Evolutionary conservation across 495 filamentous ascomycete genomes (phyloP), one percentile per base, ranked within the genome.

Genomic region (Podospora pseudoanserina): DNA sequence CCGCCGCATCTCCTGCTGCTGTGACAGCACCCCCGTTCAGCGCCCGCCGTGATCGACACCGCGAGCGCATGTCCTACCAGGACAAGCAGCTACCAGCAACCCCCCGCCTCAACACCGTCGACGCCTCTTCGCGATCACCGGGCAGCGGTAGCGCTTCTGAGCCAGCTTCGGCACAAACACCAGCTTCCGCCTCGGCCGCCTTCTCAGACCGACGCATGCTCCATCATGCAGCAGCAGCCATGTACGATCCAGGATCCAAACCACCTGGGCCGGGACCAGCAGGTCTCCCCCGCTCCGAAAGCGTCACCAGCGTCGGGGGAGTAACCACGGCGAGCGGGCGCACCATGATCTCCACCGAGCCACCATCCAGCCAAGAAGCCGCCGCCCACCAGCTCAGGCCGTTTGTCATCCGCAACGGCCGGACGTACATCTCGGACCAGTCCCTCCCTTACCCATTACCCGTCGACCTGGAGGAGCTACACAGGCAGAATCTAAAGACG

Each of bases 401-500:
- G 3, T 91, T 94, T 76, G 82, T 89, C 65, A 82, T 86, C 67
- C 88, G 89, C 66, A 86, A 92, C 75, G 92, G 92, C 61, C 89
- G 93, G 53, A 90, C 88, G 53, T 97, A 92, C 77, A 85, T 96
- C 68, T 87, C 90, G 69, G 92, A 97, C 73, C 83, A 85, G 26
- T 86, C 88, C 16, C 81, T 90, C 56, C 75, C 88, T 15, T 97
- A 98, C 72, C 92, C 92, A 44, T 81, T 98, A 18, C 94, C 94
- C 66, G 91, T 92, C 79, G 94, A 97, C 81, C 85, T 97, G 34
- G 82, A 88, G 62, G 94, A 97, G 78, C 84, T 96, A 68, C 92
- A 96, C 76, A 85, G 94, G 57, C 94, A 98, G 76, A 92, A 87
- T 66, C 83, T 97, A 65, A 87, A 91, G 67, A 95, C 94, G 11